Evolutionary conservation across 495 filamentous ascomycete species (phyloP).

Genomic region (Tuber umbilicatum): DNA sequence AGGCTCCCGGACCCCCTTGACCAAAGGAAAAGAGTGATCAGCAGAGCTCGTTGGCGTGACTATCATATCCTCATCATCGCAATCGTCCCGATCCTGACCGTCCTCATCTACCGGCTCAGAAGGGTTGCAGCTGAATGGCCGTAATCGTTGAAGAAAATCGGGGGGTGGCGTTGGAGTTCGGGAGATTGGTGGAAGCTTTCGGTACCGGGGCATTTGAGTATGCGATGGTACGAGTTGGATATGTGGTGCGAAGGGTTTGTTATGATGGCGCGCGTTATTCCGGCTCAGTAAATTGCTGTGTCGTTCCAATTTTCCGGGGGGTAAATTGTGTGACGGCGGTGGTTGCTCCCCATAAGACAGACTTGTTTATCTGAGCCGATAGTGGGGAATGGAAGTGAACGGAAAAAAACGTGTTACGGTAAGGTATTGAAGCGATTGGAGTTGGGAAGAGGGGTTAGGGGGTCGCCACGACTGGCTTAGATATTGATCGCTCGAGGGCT

Average conservation of each 20-base stretch:
- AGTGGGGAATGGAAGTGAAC: neutral
- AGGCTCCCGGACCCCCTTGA: conserved; percentile 11
- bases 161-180: conserved; percentile 22
- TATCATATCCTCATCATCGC: neutral
- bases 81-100: neutral
- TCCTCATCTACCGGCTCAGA: neutral
- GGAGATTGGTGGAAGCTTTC: conserved; percentile 30
- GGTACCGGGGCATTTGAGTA: conserved; percentile 19
- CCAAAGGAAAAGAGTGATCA: neutral
- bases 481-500: neutral
- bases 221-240: neutral
- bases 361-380: neutral
- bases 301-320: neutral
- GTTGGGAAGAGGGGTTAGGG: conserved; percentile 1
- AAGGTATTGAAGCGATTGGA: neutral
- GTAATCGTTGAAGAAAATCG: conserved; percentile 5
- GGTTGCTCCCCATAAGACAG: conserved; percentile 3
- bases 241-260: neutral
- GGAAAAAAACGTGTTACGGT: conserved; percentile 2
- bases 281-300: neutral
- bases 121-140: conserved; percentile 6
- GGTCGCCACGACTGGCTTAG: neutral
- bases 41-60: neutral
- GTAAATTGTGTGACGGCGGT: conserved; percentile 1
- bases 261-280: neutral